Conservation (phyloP, 148 eudicot genomes). For the Fallopia convolvulus region DNA sequence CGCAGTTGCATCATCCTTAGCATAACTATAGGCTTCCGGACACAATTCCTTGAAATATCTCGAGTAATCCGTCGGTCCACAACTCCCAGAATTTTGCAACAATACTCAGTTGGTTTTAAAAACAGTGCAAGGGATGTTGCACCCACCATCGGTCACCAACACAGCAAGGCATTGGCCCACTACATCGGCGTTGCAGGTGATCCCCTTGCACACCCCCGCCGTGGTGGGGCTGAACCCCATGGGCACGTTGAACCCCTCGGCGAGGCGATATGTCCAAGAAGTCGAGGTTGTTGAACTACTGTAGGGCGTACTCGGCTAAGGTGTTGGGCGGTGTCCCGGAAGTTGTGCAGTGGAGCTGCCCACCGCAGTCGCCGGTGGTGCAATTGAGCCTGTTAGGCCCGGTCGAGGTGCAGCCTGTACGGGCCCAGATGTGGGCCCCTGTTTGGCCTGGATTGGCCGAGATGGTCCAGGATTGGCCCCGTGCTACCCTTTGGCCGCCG, state of each 20-base stretch:
- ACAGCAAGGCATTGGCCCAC: conserved; percentile 26
- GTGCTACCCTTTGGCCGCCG: conserved; percentile 27
- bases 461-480: neutral
- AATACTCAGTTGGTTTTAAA: conserved; percentile 13
- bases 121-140: conserved; percentile 38
- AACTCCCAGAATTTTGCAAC: conserved; percentile 20
- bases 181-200: conserved; percentile 19
- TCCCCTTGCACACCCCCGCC: neutral
- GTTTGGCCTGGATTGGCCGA: conserved; percentile 14
- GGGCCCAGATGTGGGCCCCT: conserved; percentile 44
- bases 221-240: conserved; percentile 29
- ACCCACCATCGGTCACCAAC: conserved; percentile 24
- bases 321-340: conserved; percentile 36
- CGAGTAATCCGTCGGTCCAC: conserved; percentile 17
- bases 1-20: conserved; percentile 30
- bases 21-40: conserved; percentile 31
- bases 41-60: conserved; percentile 22
- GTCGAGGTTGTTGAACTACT: conserved; percentile 27
- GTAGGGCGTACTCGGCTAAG: conserved; percentile 36
- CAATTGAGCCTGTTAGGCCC: conserved; percentile 26
- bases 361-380: conserved; percentile 43
- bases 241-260: conserved; percentile 44
- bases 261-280: conserved; percentile 38
- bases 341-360: conserved; percentile 23
- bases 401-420: conserved; percentile 37